Conservation (phyloP, 257 asterid species). For the Echites panduratus region DNA sequence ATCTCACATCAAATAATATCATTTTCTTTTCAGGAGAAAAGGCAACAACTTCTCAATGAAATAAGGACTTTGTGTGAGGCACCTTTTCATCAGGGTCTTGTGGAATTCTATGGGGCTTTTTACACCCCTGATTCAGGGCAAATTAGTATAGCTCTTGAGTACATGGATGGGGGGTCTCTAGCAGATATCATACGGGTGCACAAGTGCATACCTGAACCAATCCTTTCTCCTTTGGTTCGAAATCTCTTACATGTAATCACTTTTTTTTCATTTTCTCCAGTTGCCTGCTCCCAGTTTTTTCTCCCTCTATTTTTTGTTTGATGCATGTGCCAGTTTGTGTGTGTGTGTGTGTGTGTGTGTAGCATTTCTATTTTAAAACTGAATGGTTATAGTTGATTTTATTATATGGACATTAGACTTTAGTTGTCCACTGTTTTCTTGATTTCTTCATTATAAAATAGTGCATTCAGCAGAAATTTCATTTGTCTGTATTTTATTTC, state of each 20-base stretch:
- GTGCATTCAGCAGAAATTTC: neutral
- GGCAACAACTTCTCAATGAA: constrained; percentile 97
- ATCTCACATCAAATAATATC: constrained; percentile 16
- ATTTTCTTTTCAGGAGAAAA: constrained; percentile 62
- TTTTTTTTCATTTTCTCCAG: constrained; percentile 12
- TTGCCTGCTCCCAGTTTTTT: no score
- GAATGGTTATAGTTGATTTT: neutral
- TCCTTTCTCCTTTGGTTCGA: constrained; percentile 81
- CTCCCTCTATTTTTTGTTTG: no score
- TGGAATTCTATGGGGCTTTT: constrained; percentile 91
- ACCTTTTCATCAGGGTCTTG: constrained; percentile 86
- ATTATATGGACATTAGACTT: neutral
- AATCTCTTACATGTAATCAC: constrained; percentile 68
- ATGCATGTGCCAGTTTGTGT: neutral
- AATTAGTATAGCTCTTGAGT: constrained; percentile 94
- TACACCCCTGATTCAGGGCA: constrained; percentile 98
- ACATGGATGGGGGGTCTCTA: constrained; percentile 96
- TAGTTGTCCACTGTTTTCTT: neutral
- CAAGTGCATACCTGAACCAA: constrained; percentile 68
- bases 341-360: no score
- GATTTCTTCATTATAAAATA: neutral
- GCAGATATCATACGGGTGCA: constrained; percentile 69
- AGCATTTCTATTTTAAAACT: neutral
- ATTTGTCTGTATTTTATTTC: no score
- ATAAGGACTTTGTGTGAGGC: constrained; percentile 93